Evolutionary conservation across 495 filamentous ascomycete genomes (phyloP).

Genomic region (Clohesyomyces aquaticus): DNA sequence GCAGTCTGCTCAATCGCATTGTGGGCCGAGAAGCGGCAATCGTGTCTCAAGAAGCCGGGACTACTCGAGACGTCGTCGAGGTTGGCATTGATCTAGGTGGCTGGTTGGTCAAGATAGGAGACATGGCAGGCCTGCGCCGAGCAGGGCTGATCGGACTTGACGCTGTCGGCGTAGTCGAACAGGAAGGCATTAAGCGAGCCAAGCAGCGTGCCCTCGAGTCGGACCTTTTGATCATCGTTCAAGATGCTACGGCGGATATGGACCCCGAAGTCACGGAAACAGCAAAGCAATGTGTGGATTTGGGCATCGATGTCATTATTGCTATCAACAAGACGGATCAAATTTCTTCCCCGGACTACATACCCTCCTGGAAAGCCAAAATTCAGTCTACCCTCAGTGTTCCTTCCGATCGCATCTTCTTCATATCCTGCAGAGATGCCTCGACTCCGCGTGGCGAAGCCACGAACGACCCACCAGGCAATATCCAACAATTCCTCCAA

Average conservation of each 20-base stretch:
- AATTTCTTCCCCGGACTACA: constrained; percentile 46
- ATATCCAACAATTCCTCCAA: constrained; percentile 69
- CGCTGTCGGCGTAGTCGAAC: constrained; percentile 71
- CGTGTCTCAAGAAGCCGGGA: constrained; percentile 88
- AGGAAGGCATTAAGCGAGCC: constrained; percentile 88
- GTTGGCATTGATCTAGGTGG: constrained; percentile 88
- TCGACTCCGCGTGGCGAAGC: constrained; percentile 13
- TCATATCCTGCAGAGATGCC: constrained; percentile 68
- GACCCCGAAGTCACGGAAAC: constrained; percentile 64
- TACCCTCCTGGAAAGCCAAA: constrained; percentile 30
- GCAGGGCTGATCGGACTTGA: constrained; percentile 32
- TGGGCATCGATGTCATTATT: constrained; percentile 66
- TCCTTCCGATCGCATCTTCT: constrained; percentile 54
- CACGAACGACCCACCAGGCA: constrained; percentile 60
- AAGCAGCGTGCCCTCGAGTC: constrained; percentile 78
- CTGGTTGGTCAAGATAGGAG: constrained; percentile 84
- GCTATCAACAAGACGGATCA: constrained; percentile 84
- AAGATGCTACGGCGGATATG: constrained; percentile 46
- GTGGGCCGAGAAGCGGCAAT: constrained; percentile 95
- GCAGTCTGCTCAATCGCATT: constrained; percentile 85
- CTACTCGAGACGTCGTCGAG: constrained; percentile 92
- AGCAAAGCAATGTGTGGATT: constrained; percentile 57
- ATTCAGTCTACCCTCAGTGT: constrained; percentile 43
- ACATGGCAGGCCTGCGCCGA: constrained; percentile 82
- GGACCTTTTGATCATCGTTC: constrained; percentile 81